These are phyloP conservation scores for Cicer yamashitae DNA, from an alignment of 306 rosid species.

Conservation along the genomic window DNA sequence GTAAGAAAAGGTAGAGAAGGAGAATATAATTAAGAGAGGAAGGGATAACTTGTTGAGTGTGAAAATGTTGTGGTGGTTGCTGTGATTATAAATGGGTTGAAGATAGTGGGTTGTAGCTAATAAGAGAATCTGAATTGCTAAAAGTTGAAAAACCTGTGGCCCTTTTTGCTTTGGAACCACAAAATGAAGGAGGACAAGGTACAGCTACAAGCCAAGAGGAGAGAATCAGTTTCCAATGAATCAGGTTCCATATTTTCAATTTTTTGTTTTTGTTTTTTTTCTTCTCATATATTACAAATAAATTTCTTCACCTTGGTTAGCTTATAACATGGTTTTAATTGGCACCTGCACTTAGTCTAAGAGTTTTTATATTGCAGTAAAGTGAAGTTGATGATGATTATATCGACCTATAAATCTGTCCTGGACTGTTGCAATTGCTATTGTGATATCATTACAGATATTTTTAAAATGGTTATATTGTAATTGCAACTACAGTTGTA, in stretches of 20 bases:
- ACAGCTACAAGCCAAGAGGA: slow-evolving; percentile 34
- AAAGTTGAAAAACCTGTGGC: slow-evolving; percentile 48
- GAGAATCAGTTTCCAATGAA: slow-evolving; percentile 48
- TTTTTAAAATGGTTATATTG: too few relatives aligned
- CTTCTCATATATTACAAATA: background rate
- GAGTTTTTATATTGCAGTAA: too few relatives aligned
- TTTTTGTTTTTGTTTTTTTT: background rate
- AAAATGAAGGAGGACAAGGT: slow-evolving; percentile 44
- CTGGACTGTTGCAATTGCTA: too few relatives aligned
- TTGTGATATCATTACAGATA: too few relatives aligned
- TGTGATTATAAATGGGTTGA: slow-evolving; percentile 40
- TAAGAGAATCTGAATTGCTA: slow-evolving; percentile 46
- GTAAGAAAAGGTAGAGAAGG: background rate
- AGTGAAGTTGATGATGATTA: too few relatives aligned
- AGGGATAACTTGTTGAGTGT: slow-evolving; percentile 26
- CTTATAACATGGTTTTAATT: background rate
- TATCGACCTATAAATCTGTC: too few relatives aligned
- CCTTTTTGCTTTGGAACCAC: slow-evolving; percentile 57
- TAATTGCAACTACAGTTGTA: too few relatives aligned
- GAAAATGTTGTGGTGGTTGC: slow-evolving; percentile 26
- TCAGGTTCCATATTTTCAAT: slow-evolving; percentile 52
- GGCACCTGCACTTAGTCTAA: too few relatives aligned
- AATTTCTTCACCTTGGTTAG: slow-evolving; percentile 19
- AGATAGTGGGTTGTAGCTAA: slow-evolving; percentile 41
- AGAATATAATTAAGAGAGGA: background rate